Base-by-base conservation (phyloP, 2,329 filamentous ascomycete genomes). In the Penicillium sp. region DNA sequence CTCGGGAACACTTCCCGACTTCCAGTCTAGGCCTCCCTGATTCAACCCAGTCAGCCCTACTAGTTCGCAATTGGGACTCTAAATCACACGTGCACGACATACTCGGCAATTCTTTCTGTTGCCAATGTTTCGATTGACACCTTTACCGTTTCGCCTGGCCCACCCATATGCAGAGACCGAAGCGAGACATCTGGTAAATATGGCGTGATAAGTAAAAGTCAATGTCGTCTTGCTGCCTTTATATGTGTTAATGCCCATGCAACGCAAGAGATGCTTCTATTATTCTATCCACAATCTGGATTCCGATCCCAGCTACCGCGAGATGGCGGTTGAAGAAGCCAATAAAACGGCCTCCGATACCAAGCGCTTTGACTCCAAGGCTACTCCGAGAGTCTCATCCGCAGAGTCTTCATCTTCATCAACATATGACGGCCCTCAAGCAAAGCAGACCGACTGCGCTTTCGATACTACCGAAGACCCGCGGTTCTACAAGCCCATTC, bases 401-500 rank as follows among this genome's bases (percentile, higher is more conserved):
- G 37, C 55, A 8, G 61, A 59, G 10, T 60, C 61, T 25, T 57
- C 52, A 5, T 64, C 62, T 7, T 57, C 61, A 6, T 58, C 56
- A 1, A 57, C 62, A 0, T 37, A 48, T 23, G 54, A 59, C 18
- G 47, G 52, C 4, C 58, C 45, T 21, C 55, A 32, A 1, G 57
- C 52, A 23, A 44, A 50, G 39, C 31, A 55, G 9, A 39, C 55
- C 6, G 69, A 70, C 41, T 61, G 62, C 32, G 65, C 72, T 3
- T 75, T 75, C 51, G 72, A 74, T 35, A 61, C 67, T 2, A 66
- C 66, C 0, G 72, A 72, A 44, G 71, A 73, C 39, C 63, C 67
- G 1, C 63, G 69, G 7, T 70, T 65, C 47, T 75, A 75, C 51
- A 75, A 72, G 48, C 72, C 73, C 4, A 74, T 75, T 35, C 62